These are phyloP conservation scores for Galeopsis tetrahit DNA, from an alignment of 257 asterid genomes.

Conservation along the genomic window DNA sequence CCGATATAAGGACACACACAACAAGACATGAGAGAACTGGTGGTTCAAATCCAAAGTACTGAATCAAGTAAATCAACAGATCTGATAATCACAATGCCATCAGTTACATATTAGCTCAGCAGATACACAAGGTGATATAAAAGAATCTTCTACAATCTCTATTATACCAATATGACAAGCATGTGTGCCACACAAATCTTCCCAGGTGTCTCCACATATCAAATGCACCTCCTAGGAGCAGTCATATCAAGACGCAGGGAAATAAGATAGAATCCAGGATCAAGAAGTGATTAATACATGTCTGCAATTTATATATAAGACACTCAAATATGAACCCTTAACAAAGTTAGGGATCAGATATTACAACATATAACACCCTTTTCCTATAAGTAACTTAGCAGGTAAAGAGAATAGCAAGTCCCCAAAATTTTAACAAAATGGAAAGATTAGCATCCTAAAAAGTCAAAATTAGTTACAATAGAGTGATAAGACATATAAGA, in stretches of 20 bases:
- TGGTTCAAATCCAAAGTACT: neutral
- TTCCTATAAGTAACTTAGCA: conserved; percentile 22
- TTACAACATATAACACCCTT: conserved; percentile 30
- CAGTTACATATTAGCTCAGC: conserved; percentile 24
- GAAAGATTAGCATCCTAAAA: neutral
- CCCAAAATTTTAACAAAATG: neutral
- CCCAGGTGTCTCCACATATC: conserved; percentile 61
- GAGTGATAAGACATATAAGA: conserved; percentile 15
- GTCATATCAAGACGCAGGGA: conserved; percentile 66
- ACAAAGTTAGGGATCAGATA: conserved; percentile 52
- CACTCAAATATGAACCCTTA: conserved; percentile 68
- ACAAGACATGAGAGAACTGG: neutral
- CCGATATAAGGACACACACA: conserved; percentile 1
- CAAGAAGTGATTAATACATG: conserved; percentile 59
- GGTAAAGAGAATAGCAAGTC: neutral
- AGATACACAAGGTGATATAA: conserved; percentile 2
- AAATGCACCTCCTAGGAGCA: conserved; percentile 70
- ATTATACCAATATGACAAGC: conserved; percentile 42
- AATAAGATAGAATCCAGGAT: conserved; percentile 66
- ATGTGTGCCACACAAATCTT: conserved; percentile 67
- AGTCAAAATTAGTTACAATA: neutral
- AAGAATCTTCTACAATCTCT: conserved; percentile 35
- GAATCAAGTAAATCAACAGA: conserved; percentile 23
- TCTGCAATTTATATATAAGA: conserved; percentile 68
- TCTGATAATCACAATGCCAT: conserved; percentile 18